Conservation (phyloP, 495 filamentous ascomycete species). For the Paragyromitra xinjiangensis region DNA sequence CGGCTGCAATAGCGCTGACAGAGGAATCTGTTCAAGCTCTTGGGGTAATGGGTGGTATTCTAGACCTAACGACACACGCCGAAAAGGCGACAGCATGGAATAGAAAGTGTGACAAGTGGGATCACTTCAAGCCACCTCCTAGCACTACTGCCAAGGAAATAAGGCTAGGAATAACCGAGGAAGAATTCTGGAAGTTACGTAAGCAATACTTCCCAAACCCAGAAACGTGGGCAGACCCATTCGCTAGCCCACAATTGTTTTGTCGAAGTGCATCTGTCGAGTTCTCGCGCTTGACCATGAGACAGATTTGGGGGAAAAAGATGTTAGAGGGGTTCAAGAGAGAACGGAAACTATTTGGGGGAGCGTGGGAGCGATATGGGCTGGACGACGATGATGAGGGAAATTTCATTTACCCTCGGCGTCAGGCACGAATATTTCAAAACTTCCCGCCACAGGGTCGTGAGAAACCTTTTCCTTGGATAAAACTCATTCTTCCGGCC, state of each 20-base stretch:
- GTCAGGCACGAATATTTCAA: not conserved
- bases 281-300: constrained; percentile 25
- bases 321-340: not conserved
- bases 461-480: not conserved
- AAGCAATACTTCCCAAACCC: constrained; percentile 21
- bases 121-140: constrained; percentile 11
- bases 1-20: constrained; percentile 28
- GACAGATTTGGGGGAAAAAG: constrained; percentile 1
- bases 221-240: constrained; percentile 60
- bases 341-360: too few species aligned
- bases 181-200: constrained; percentile 16
- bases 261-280: constrained; percentile 61
- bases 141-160: not conserved
- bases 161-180: constrained; percentile 9
- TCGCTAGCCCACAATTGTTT: constrained; percentile 65
- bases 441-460: constrained; percentile 15
- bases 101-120: constrained; percentile 10
- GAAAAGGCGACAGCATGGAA: constrained; percentile 27
- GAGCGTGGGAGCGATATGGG: not conserved
- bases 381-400: not conserved
- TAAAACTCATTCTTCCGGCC: constrained; percentile 16
- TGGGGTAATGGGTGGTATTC: constrained; percentile 35
- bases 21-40: constrained; percentile 17
- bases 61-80: constrained; percentile 28
- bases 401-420: not conserved